Conservation (phyloP, 1,284 basidiomycete genomes). For the Ustilago lituana region DNA sequence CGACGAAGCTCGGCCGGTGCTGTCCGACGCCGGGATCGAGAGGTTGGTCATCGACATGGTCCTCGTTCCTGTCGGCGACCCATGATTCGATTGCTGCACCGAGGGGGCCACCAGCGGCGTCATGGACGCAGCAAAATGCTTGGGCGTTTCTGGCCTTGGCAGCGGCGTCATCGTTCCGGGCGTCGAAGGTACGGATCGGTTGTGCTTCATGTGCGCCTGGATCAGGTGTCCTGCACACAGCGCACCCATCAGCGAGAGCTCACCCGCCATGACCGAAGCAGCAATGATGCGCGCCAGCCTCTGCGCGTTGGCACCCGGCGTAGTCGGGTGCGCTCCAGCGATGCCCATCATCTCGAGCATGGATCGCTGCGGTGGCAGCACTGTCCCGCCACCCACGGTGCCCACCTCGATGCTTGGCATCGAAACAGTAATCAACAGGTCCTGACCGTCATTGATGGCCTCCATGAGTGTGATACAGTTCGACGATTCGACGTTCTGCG, state of each 20-base stretch:
- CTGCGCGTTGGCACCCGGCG: constrained; percentile 66
- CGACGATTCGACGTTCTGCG: constrained; percentile 97
- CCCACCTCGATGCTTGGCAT: constrained; percentile 68
- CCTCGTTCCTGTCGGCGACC: constrained; percentile 37
- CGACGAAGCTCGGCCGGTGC: constrained; percentile 20
- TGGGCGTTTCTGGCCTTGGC: constrained; percentile 55
- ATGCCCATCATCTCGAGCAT: constrained; percentile 67
- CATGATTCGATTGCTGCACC: constrained; percentile 37
- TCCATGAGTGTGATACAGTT: constrained; percentile 99
- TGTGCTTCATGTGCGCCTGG: constrained; percentile 67
- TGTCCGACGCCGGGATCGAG: constrained; percentile 35
- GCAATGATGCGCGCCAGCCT: constrained; percentile 65
- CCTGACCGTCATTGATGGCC: constrained; percentile 86
- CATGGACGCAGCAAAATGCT: constrained; percentile 59
- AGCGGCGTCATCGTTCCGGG: constrained; percentile 62
- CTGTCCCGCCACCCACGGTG: constrained; percentile 94
- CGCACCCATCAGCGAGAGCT: constrained; percentile 65
- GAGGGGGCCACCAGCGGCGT: constrained; percentile 58
- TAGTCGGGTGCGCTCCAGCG: constrained; percentile 57
- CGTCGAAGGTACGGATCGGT: constrained; percentile 63
- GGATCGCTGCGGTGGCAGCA: constrained; percentile 59
- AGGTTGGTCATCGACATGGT: constrained; percentile 41
- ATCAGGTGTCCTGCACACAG: constrained; percentile 65
- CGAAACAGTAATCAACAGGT: constrained; percentile 74
- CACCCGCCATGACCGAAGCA: constrained; percentile 66